A percentile compares a stretch with the other conserved stretches of the same genome.
Evolutionary conservation across 2,329 filamentous ascomycete genomes (phyloP).

Genomic region (Clonostachys rosea): DNA sequence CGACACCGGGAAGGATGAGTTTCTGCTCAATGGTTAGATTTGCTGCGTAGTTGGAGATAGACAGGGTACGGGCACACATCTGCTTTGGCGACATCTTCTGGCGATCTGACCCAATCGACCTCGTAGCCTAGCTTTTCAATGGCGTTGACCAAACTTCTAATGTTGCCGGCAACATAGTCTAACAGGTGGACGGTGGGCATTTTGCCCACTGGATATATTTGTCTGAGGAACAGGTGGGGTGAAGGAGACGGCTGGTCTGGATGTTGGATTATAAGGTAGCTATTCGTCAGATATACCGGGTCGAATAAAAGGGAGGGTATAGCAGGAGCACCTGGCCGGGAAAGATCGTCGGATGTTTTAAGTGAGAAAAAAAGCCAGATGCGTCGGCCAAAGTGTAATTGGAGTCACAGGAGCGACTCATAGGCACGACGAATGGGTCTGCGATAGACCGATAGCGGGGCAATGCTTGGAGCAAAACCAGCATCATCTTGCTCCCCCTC

Average conservation of each 20-base stretch:
- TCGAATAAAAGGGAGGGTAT: too few species aligned
- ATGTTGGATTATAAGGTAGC: too few species aligned
- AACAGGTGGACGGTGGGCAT: slow-evolving; percentile 77
- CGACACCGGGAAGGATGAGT: slow-evolving; percentile 93
- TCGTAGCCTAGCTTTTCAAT: slow-evolving; percentile 93
- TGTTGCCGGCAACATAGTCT: slow-evolving; percentile 93
- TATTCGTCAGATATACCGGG: too few species aligned
- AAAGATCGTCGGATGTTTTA: too few species aligned
- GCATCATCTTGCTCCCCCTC: too few species aligned
- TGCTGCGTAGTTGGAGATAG: not conserved
- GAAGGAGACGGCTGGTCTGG: not conserved
- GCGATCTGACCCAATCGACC: slow-evolving; percentile 86
- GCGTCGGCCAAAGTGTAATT: too few species aligned
- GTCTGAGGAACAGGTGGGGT: not conserved
- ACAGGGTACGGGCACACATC: slow-evolving; percentile 55
- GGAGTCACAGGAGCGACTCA: too few species aligned
- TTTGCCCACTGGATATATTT: slow-evolving; percentile 14
- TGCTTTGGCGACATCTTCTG: slow-evolving; percentile 77
- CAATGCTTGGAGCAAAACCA: too few species aligned
- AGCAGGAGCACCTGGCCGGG: too few species aligned
- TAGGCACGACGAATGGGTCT: too few species aligned
- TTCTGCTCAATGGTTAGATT: slow-evolving; percentile 47
- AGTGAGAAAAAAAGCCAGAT: too few species aligned
- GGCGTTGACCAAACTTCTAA: slow-evolving; percentile 93
- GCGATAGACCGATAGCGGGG: too few species aligned